Base-by-base conservation (phyloP, 2,329 filamentous ascomycete genomes). In the Setomelanomma holmii region DNA sequence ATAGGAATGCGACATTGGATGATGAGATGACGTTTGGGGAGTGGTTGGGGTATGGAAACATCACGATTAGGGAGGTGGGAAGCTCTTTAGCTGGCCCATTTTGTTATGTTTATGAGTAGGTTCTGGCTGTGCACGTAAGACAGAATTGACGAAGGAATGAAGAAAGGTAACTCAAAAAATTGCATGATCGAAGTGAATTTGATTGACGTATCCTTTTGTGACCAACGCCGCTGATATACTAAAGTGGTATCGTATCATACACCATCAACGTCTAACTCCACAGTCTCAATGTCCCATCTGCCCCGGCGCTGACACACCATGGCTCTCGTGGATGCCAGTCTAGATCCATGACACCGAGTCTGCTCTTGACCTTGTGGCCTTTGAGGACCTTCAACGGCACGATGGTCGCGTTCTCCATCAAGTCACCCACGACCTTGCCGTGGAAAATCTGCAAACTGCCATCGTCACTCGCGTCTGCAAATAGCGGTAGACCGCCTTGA, bases 361-460 rank as follows among this genome's bases (percentile, higher is more conserved):
- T 89, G 69, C 86, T 89, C 69, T 89, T 89, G 2, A 98, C 87
- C 76, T 89, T 90, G 78, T 99, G 95, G 1, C 95, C 95, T 69
- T 86, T 89, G 42, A 99, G 82, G 68, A 96, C 91, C 82, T 98
- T 99, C 58, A 99, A 83, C 7, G 95, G 95, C 45, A 98, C 95
- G 68, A 99, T 96, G 12, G 89, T 96, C 5, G 95, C 93, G 69
- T 96, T 96, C 79, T 96, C 92, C 85, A 99, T 91, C 73, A 96
- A 81, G 73, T 99, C 95, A 55, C 88, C 91, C 23, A 96, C 92
- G 22, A 98, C 93, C 77, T 93, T 96, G 50, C 92, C 93, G 73
- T 98, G 93, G 85, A 98, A 98, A 47, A 99, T 90, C 75, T 99
- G 95, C 61, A 98, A 79, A 17, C 89, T 91, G 22, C 95, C 95